A percentile compares a stretch with the other conserved stretches of the same genome.
These are phyloP conservation scores for Lactarius pseudohatsudake DNA, from an alignment of 768 basidiomycete species.

Conservation along the genomic window DNA sequence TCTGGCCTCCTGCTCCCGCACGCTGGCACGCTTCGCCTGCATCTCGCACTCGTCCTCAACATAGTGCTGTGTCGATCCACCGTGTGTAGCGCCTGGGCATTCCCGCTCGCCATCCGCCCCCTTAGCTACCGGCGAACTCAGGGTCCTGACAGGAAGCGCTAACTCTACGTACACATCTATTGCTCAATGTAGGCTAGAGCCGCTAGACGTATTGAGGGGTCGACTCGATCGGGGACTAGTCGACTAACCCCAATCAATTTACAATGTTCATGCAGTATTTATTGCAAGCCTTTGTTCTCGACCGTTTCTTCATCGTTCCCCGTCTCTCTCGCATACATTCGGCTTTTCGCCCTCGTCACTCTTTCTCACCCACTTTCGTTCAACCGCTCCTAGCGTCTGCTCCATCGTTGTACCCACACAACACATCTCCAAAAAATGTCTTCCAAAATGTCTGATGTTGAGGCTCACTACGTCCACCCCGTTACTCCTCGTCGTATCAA, in stretches of 20 bases:
- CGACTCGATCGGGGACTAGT: neutral
- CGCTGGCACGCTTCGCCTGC: neutral
- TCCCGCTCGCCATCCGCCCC: neutral
- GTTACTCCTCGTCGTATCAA: neutral
- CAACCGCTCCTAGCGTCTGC: neutral
- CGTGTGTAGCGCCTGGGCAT: neutral
- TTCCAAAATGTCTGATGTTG: constrained; percentile 21
- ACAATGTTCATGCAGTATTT: neutral
- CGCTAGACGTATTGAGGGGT: neutral
- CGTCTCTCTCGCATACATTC: neutral
- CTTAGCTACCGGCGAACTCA: neutral
- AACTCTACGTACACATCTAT: neutral
- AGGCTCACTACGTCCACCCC: constrained; percentile 6
- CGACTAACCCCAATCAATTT: neutral
- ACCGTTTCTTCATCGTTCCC: neutral
- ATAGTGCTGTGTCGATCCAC: neutral
- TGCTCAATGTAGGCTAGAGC: neutral
- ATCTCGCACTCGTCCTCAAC: neutral
- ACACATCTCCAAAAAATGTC: neutral
- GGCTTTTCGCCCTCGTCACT: neutral
- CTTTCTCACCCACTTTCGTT: neutral
- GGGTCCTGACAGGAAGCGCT: neutral
- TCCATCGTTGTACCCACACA: neutral
- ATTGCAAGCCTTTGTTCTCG: neutral
- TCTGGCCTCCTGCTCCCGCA: neutral